phyloP scores from a whole-genome alignment of 2,329 filamentous ascomycete species.

The Gyromitra esculenta region DNA sequence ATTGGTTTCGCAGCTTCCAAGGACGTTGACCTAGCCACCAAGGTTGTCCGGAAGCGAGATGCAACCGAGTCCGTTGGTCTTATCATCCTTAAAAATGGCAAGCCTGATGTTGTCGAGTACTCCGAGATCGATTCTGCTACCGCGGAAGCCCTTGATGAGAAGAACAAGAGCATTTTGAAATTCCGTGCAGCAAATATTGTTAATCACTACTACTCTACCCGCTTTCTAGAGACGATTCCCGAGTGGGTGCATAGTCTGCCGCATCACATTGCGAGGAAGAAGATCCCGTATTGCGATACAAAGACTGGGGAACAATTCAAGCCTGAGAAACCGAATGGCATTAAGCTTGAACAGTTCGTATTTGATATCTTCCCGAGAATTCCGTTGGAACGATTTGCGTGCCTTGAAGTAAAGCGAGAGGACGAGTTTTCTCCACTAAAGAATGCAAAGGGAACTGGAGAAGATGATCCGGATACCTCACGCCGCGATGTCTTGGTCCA shows the following conservation, averaged over 20 bases:
- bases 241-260: conserved; percentile 85
- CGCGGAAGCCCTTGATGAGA: conserved; percentile 86
- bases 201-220: conserved; percentile 99
- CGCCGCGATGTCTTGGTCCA: conserved; percentile 88
- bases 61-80: conserved; percentile 95
- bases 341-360: conserved; percentile 99
- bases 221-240: conserved; percentile 90
- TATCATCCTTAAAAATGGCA: conserved; percentile 93
- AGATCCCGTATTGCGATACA: conserved; percentile 87
- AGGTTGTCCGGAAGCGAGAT: conserved; percentile 98
- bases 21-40: conserved; percentile 93
- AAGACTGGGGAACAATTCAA: conserved; percentile 82
- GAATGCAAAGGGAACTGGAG: conserved; percentile 84
- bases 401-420: conserved; percentile 93
- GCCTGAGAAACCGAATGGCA: conserved; percentile 93
- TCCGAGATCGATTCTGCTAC: conserved; percentile 91
- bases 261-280: conserved; percentile 97
- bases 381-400: conserved; percentile 87
- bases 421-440: conserved; percentile 98
- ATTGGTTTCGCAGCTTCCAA: conserved; percentile 90
- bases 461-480: conserved; percentile 95
- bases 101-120: conserved; percentile 97
- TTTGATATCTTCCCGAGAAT: conserved; percentile 97
- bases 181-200: conserved; percentile 99
- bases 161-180: conserved; percentile 82